Conservation (phyloP, 306 rosid genomes). For the Vigna nakashimae region DNA sequence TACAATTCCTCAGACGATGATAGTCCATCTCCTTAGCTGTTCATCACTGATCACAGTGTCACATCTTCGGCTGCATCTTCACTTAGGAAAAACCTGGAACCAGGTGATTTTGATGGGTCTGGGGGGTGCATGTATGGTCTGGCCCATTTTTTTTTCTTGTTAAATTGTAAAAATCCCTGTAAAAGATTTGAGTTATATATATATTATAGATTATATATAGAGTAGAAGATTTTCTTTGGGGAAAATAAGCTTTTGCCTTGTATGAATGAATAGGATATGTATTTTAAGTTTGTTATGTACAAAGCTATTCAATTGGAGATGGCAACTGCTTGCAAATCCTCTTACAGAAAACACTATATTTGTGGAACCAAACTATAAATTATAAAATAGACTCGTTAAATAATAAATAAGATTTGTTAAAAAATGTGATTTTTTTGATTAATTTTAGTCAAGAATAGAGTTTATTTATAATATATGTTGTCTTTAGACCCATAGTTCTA, state of each 20-base stretch:
- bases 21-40: slow-evolving; percentile 52
- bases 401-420: neutral
- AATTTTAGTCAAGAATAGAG: neutral
- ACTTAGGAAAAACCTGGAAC: slow-evolving; percentile 55
- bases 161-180: slow-evolving; percentile 71
- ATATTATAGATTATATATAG: slow-evolving; percentile 63
- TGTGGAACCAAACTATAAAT: neutral
- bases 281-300: slow-evolving; percentile 42
- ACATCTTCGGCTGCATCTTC: slow-evolving; percentile 50
- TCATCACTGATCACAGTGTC: slow-evolving; percentile 35
- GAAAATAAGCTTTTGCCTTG: slow-evolving; percentile 41
- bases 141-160: slow-evolving; percentile 44
- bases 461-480: too few relatives aligned
- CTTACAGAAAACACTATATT: slow-evolving; percentile 5
- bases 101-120: slow-evolving; percentile 56
- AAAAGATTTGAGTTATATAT: slow-evolving; percentile 58
- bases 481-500: too few relatives aligned
- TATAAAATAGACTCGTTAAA: neutral
- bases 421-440: neutral
- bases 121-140: slow-evolving; percentile 38
- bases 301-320: slow-evolving; percentile 44
- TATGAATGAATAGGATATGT: slow-evolving; percentile 45
- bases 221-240: slow-evolving; percentile 57
- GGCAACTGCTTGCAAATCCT: slow-evolving; percentile 22
- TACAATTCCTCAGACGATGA: slow-evolving; percentile 68